Percentiles rank a stretch among this genome's conserved stretches.
Conservation (phyloP, 169 alveolate genomes). For the Eimeria brunetti region DNA sequence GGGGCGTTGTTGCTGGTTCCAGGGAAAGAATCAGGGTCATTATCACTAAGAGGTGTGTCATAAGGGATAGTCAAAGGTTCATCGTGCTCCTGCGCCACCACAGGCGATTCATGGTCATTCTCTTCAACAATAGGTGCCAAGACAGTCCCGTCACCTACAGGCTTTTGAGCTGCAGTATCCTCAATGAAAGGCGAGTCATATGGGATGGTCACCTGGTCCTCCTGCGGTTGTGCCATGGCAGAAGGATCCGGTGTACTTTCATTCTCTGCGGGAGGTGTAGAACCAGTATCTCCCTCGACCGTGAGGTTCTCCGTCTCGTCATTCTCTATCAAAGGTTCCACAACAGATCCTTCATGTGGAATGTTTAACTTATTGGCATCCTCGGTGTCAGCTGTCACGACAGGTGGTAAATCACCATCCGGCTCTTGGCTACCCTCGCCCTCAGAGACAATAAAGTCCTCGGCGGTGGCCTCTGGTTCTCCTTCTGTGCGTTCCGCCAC, state of each 20-base stretch:
- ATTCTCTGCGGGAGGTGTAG: neutral
- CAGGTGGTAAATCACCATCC: neutral
- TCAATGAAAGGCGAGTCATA: conserved; percentile 28
- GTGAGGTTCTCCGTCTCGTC: neutral
- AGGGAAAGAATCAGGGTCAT: neutral
- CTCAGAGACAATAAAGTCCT: neutral
- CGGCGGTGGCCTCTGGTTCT: neutral
- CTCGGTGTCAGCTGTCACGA: neutral
- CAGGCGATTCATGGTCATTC: neutral
- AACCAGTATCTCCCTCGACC: neutral
- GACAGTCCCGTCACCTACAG: neutral
- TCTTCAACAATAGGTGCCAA: neutral
- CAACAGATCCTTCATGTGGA: neutral
- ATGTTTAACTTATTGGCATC: neutral
- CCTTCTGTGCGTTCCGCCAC: neutral
- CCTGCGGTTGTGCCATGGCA: neutral
- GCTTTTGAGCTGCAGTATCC: neutral
- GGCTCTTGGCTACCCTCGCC: neutral
- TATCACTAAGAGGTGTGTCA: neutral
- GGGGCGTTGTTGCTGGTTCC: neutral
- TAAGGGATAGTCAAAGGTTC: neutral
- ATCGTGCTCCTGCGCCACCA: neutral
- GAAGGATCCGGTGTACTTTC: neutral
- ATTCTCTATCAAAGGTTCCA: neutral
- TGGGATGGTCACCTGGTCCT: neutral